A percentile compares a stretch with the other conserved stretches of the same genome.
phyloP scores from a whole-genome alignment of 2,329 filamentous ascomycete genomes.

The Reticulascus tulasneorum region DNA sequence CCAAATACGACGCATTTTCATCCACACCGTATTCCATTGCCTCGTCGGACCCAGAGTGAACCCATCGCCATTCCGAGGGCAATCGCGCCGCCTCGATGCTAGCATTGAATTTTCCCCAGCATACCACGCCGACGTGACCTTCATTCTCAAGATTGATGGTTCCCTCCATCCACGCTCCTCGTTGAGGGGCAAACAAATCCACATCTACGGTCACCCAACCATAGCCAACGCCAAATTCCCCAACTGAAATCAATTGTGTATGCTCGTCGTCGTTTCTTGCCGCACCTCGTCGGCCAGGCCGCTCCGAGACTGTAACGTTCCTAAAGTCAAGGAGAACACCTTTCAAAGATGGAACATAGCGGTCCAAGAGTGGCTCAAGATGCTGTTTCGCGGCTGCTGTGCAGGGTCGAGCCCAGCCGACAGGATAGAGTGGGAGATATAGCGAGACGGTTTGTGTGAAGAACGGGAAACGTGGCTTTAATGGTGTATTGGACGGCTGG shows the following conservation, averaged over 20 bases:
- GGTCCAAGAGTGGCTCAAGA: conserved; percentile 69
- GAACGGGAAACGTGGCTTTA: conserved; percentile 61
- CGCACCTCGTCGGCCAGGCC: conserved; percentile 43
- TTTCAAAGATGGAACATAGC: conserved; percentile 67
- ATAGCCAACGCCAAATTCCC: conserved; percentile 84
- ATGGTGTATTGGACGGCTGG: conserved; percentile 31
- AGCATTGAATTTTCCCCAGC: conserved; percentile 89
- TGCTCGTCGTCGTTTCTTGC: conserved; percentile 45
- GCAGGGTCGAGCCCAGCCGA: conserved; percentile 65
- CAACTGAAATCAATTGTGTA: conserved; percentile 47
- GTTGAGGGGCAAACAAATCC: conserved; percentile 72
- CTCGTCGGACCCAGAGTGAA: conserved; percentile 48
- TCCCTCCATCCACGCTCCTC: conserved; percentile 72
- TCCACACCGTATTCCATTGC: conserved; percentile 33
- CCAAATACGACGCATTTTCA: conserved; percentile 30
- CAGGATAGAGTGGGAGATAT: conserved; percentile 70
- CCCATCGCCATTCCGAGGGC: conserved; percentile 77
- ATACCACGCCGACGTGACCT: conserved; percentile 82
- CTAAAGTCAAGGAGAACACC: conserved; percentile 74
- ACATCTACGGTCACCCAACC: conserved; percentile 88
- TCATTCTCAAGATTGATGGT: conserved; percentile 83
- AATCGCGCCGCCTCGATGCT: conserved; percentile 75
- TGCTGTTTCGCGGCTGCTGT: conserved; percentile 71
- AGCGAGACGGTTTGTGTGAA: conserved; percentile 75
- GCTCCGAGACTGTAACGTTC: conserved; percentile 62